phyloP scores from a whole-genome alignment of 1,284 basidiomycete genomes.

The Tetrapyrgos nigripes region DNA sequence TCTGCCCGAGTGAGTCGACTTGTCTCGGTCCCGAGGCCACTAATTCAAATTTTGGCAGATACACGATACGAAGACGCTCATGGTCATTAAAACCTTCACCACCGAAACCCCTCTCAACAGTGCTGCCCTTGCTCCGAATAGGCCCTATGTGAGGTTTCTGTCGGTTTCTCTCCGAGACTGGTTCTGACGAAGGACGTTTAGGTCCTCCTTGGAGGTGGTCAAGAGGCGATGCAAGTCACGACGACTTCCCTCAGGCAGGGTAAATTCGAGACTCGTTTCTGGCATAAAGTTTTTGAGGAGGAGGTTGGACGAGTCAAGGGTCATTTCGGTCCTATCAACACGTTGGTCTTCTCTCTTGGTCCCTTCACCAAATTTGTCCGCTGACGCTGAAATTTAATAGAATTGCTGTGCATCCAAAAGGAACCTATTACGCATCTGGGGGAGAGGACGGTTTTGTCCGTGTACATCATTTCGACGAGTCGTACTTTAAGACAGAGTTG shows the following conservation, averaged over 20 bases:
- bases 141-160: conserved; percentile 73
- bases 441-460: conserved; percentile 97
- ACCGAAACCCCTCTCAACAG: conserved; percentile 98
- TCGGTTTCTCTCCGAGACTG: not conserved
- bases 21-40: not conserved
- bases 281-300: conserved; percentile 99
- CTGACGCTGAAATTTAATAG: conserved; percentile 47
- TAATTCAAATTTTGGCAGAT: conserved; percentile 54
- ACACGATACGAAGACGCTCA: conserved; percentile 89
- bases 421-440: conserved; percentile 91
- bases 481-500: conserved; percentile 88
- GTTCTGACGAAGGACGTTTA: conserved; percentile 33
- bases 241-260: conserved; percentile 94
- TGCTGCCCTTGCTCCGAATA: conserved; percentile 84
- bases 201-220: conserved; percentile 94
- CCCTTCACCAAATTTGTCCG: not conserved
- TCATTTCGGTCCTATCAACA: conserved; percentile 98
- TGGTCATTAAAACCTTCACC: conserved; percentile 91
- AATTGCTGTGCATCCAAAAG: conserved; percentile 92
- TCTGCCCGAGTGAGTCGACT: conserved; percentile 73
- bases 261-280: conserved; percentile 98
- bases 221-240: conserved; percentile 98
- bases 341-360: conserved; percentile 55
- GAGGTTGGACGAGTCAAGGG: conserved; percentile 97
- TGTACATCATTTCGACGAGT: conserved; percentile 92